These are phyloP conservation scores for Chaetomium olivaceum DNA, from an alignment of 2,329 filamentous ascomycete species.

Conservation along the genomic window DNA sequence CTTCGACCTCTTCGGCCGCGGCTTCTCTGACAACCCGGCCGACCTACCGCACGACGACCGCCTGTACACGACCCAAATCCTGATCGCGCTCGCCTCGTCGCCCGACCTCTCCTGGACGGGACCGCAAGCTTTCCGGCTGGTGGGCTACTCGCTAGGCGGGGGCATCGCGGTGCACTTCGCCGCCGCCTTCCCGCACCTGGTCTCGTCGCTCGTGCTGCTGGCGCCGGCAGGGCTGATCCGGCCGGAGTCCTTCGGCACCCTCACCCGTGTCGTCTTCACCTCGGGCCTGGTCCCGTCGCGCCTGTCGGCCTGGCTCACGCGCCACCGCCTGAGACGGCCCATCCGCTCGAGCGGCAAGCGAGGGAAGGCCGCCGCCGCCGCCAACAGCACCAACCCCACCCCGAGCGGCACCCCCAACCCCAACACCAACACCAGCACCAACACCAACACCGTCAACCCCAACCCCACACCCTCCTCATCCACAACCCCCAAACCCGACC, in stretches of 20 bases:
- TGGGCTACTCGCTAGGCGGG: slow-evolving; percentile 83
- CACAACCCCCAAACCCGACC: slow-evolving; percentile 17
- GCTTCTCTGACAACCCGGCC: slow-evolving; percentile 64
- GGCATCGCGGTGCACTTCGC: slow-evolving; percentile 76
- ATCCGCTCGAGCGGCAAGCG: slow-evolving; percentile 46
- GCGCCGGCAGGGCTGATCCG: slow-evolving; percentile 76
- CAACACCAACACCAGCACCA: slow-evolving; percentile 12
- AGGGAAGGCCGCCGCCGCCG: background rate
- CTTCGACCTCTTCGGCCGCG: slow-evolving; percentile 72
- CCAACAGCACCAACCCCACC: background rate
- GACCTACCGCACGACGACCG: slow-evolving; percentile 71
- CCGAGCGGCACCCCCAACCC: slow-evolving; percentile 9
- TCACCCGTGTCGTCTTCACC: slow-evolving; percentile 55
- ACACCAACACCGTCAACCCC: background rate
- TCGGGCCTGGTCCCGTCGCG: slow-evolving; percentile 56
- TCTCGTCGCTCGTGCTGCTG: slow-evolving; percentile 71
- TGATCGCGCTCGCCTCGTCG: slow-evolving; percentile 70
- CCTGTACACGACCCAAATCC: slow-evolving; percentile 71
- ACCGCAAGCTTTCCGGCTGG: slow-evolving; percentile 56
- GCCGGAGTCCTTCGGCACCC: slow-evolving; percentile 51
- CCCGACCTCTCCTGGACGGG: slow-evolving; percentile 65
- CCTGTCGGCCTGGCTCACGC: slow-evolving; percentile 51
- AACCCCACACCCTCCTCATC: background rate
- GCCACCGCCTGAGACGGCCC: slow-evolving; percentile 50
- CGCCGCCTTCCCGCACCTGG: slow-evolving; percentile 67